Evolutionary conservation across 768 basidiomycete genomes (phyloP).

Genomic region (Suillus decipiens): DNA sequence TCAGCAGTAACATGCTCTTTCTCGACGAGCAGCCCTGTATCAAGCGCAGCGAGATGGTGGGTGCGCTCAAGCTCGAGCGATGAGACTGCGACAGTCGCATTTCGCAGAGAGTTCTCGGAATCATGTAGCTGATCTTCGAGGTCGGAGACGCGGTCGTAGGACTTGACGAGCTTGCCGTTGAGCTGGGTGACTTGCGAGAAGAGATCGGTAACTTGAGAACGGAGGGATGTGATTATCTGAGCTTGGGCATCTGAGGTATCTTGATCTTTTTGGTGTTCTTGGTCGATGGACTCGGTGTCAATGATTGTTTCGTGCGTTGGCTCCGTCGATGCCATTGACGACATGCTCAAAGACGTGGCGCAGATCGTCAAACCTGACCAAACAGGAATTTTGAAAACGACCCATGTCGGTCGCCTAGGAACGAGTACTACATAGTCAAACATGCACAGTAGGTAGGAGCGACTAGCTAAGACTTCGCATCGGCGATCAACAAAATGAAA

Average conservation of each 20-base stretch:
- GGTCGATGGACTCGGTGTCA: slow-evolving; percentile 15
- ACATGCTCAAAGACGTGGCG: not conserved
- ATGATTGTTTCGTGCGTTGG: not conserved
- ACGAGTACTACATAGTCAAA: not conserved
- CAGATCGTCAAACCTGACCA: slow-evolving; percentile 3
- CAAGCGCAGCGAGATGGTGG: slow-evolving; percentile 86
- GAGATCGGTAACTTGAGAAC: slow-evolving; percentile 81
- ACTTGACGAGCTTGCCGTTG: slow-evolving; percentile 89
- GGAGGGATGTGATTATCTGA: slow-evolving; percentile 79
- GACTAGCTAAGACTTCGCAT: not conserved
- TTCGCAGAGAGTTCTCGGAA: slow-evolving; percentile 55
- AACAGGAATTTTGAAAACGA: not conserved
- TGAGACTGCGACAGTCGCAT: slow-evolving; percentile 65
- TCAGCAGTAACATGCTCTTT: slow-evolving; percentile 87
- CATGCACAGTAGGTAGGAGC: not conserved
- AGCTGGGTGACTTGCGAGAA: slow-evolving; percentile 89
- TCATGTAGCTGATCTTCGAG: slow-evolving; percentile 89
- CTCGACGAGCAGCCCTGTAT: slow-evolving; percentile 91
- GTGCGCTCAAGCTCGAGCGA: slow-evolving; percentile 84
- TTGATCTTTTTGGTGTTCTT: slow-evolving; percentile 27
- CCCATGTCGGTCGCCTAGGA: not conserved
- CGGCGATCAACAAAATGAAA: not conserved
- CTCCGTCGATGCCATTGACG: slow-evolving; percentile 4
- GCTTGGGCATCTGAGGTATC: slow-evolving; percentile 68
- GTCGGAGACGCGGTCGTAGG: slow-evolving; percentile 90